A percentile compares a stretch with the other conserved stretches of the same genome.
phyloP scores from a whole-genome alignment of 2,329 filamentous ascomycete species.

The Scleromitrula shiraiana region DNA sequence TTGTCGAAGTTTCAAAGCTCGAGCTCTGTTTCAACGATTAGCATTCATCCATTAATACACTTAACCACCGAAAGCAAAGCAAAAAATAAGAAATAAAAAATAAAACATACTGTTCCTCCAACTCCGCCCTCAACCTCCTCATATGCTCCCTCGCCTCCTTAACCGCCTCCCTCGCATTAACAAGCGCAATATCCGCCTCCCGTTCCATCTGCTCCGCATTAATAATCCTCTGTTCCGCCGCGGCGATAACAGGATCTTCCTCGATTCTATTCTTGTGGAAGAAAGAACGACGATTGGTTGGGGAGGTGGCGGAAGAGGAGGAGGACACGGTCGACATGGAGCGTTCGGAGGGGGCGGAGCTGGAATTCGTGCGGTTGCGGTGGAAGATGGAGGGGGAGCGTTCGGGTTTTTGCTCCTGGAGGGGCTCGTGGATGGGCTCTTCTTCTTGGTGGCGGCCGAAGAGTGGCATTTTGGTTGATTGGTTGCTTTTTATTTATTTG shows the following conservation, averaged over 20 bases:
- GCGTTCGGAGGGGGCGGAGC: constrained; percentile 2
- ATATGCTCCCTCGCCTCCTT: constrained; percentile 6
- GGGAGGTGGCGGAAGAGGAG: background rate
- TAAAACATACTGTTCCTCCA: constrained; percentile 7
- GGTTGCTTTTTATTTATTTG: too few species aligned
- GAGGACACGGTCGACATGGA: constrained; percentile 1
- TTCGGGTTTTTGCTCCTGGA: constrained; percentile 3
- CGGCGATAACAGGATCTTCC: constrained; percentile 3
- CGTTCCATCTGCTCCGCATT: constrained; percentile 4
- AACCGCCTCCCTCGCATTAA: constrained; percentile 3
- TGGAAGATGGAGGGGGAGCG: constrained; percentile 7
- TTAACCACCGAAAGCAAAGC: too few species aligned
- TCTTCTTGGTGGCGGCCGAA: constrained; percentile 5
- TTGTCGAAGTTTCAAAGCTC: constrained; percentile 2
- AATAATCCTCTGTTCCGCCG: constrained; percentile 5
- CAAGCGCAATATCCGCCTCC: constrained; percentile 6
- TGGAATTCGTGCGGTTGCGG: constrained; percentile 1
- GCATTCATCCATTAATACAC: background rate
- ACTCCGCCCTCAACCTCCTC: background rate
- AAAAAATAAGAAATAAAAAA: too few species aligned
- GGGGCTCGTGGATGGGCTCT: background rate
- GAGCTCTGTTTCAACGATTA: constrained; percentile 1
- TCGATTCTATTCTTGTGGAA: constrained; percentile 2
- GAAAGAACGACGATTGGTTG: background rate
- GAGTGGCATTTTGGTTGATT: constrained; percentile 4